A percentile compares a stretch with the other conserved stretches of the same genome.
Conservation (phyloP, 2,329 filamentous ascomycete genomes). For the Paecilomyces fulvus region DNA sequence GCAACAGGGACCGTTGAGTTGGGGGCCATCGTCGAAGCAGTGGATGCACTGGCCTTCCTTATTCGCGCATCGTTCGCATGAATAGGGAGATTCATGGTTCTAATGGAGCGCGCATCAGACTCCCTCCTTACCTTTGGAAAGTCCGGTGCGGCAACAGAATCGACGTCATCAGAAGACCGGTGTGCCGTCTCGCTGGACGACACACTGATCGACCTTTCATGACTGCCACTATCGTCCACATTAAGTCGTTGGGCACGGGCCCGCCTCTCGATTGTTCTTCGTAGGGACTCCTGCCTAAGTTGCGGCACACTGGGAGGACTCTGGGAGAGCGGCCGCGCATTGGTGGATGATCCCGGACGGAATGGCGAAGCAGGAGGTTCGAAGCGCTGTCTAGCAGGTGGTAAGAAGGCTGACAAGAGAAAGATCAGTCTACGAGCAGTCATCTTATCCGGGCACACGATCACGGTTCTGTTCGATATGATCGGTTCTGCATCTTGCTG, state of each 20-base stretch:
- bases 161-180: conserved; percentile 24
- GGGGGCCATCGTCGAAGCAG: conserved; percentile 45
- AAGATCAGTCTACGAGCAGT: conserved; percentile 51
- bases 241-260: conserved; percentile 39
- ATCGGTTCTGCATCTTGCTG: conserved; percentile 39
- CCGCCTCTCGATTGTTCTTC: conserved; percentile 45
- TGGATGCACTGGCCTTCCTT: conserved; percentile 42
- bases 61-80: conserved; percentile 35
- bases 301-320: conserved; percentile 44
- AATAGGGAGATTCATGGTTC: conserved; percentile 36
- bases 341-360: conserved; percentile 35
- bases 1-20: conserved; percentile 44
- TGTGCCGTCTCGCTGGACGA: conserved; percentile 36
- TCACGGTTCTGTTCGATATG: conserved; percentile 47
- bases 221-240: conserved; percentile 23
- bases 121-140: conserved; percentile 24
- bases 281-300: conserved; percentile 45
- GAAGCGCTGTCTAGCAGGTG: conserved; percentile 40
- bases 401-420: conserved; percentile 50
- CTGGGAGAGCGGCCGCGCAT: conserved; percentile 43
- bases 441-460: conserved; percentile 52
- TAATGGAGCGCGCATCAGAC: conserved; percentile 37
- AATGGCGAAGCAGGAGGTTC: conserved; percentile 31
- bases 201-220: conserved; percentile 34
- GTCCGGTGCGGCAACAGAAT: conserved; percentile 16